phyloP scores from a whole-genome alignment of 2,329 filamentous ascomycete genomes.

The Onygena corvina region DNA sequence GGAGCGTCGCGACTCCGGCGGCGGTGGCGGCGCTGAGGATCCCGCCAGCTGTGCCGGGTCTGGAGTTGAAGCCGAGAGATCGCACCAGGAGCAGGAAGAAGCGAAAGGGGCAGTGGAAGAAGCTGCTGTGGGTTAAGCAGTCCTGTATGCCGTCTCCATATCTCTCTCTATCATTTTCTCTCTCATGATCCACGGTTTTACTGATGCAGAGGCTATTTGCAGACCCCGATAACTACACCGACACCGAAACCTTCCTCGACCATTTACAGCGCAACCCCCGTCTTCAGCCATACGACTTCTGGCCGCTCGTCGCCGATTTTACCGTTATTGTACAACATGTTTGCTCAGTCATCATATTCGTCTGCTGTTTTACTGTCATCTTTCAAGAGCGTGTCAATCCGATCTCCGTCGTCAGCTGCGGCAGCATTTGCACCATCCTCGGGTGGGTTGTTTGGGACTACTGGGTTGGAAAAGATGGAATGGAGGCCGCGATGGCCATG shows the following conservation, averaged over 20 bases:
- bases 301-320: constrained; percentile 86
- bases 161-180: neutral
- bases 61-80: constrained; percentile 29
- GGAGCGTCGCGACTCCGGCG: constrained; percentile 32
- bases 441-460: constrained; percentile 88
- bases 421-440: constrained; percentile 66
- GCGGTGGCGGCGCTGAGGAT: constrained; percentile 33
- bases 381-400: constrained; percentile 78
- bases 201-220: constrained; percentile 8
- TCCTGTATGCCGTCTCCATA: constrained; percentile 54
- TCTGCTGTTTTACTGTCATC: constrained; percentile 87
- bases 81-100: constrained; percentile 45
- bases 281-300: constrained; percentile 92
- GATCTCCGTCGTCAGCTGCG: constrained; percentile 75
- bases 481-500: constrained; percentile 26
- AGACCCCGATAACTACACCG: constrained; percentile 99
- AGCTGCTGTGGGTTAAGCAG: constrained; percentile 95
- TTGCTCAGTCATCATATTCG: constrained; percentile 85
- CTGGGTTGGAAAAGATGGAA: constrained; percentile 67
- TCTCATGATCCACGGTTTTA: neutral
- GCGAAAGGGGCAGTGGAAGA: constrained; percentile 74
- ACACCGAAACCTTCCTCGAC: constrained; percentile 91
- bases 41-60: constrained; percentile 30
- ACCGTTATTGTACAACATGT: constrained; percentile 97
- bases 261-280: constrained; percentile 90